These are phyloP conservation scores for Lactarius vividus DNA, from an alignment of 768 basidiomycete genomes.

Conservation along the genomic window DNA sequence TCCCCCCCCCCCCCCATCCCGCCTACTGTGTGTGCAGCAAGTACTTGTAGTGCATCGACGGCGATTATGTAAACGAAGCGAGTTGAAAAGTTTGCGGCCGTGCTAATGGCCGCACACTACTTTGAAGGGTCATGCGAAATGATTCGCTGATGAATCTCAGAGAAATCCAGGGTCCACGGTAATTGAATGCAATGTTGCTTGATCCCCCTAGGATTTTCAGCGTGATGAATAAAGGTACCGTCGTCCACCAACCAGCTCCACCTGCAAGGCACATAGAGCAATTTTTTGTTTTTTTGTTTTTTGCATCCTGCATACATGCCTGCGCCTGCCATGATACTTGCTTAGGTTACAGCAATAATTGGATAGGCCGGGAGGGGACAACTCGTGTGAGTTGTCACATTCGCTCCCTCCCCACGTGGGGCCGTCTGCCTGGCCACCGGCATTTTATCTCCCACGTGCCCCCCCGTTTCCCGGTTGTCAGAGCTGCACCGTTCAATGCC, in stretches of 20 bases:
- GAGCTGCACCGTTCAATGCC: background rate
- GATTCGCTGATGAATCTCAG: no score
- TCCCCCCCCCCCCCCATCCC: no score
- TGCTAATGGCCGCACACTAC: no score
- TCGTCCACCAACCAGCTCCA: no score
- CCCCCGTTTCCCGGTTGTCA: background rate
- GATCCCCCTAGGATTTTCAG: background rate
- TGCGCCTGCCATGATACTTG: background rate
- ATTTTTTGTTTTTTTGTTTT: no score
- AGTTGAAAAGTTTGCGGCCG: no score
- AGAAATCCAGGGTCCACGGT: no score
- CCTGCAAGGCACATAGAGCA: background rate
- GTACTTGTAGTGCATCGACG: no score
- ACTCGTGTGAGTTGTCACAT: background rate
- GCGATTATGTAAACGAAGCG: no score
- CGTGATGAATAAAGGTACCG: background rate
- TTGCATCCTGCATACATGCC: background rate
- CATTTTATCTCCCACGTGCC: background rate
- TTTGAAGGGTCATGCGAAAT: no score
- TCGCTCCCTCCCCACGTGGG: background rate
- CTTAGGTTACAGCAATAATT: background rate
- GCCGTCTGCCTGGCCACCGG: background rate
- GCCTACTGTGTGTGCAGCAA: no score
- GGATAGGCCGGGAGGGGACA: background rate
- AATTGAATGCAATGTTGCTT: background rate